Base-by-base conservation (phyloP, 352 stramenopile species). In the Pythium apleroticum region DNA sequence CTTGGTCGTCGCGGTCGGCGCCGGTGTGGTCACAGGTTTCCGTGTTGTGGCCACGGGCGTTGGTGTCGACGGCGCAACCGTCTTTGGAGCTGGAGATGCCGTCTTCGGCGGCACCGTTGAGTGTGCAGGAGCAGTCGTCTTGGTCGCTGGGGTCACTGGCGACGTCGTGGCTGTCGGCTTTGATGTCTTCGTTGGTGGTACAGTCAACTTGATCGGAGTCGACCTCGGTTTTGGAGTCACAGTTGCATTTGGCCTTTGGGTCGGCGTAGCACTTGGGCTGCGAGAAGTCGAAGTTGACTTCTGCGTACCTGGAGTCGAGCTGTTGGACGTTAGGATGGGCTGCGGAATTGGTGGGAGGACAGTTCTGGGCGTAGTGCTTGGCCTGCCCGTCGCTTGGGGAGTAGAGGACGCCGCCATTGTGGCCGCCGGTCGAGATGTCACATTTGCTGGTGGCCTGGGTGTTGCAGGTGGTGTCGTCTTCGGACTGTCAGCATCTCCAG, bases 141-240 rank as follows among this genome's bases (percentile, higher is more conserved):
- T 52, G 25, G 35, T 22, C 3, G 60, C 56, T 48, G 37, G 24
- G 4, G 19, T 49, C 50, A 31, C 35, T 37, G 28, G 27, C 19
- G 45, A n/a, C n/a, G 49, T 20, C 4, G 60, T 67, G n/a, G 52
- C 22, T 30, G 39, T 60, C 17, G 49, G 3, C 28, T 5, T 60
- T 12, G 52, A 46, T 25, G 37, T 55, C 50, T 58, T 43, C 22
- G 60, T 56, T 53, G 63, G 41, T 28, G 48, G 58, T 24, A 27
- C 39, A 25, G 56, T 55, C 30, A 17, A 41, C 33, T 17, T 41
- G 33, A 17, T 17, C 8, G 12, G 9, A 11, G 33, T 41, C 33
- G 33, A 41, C 11, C 33, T 41, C 12, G 3, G 33, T 11, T 17
- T 41, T 17, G 33, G 33, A 6, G 33, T 41, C 33, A 11, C 33